Conservation (phyloP, 176 grass and related monocot genomes). For the Leersia perrieri region DNA sequence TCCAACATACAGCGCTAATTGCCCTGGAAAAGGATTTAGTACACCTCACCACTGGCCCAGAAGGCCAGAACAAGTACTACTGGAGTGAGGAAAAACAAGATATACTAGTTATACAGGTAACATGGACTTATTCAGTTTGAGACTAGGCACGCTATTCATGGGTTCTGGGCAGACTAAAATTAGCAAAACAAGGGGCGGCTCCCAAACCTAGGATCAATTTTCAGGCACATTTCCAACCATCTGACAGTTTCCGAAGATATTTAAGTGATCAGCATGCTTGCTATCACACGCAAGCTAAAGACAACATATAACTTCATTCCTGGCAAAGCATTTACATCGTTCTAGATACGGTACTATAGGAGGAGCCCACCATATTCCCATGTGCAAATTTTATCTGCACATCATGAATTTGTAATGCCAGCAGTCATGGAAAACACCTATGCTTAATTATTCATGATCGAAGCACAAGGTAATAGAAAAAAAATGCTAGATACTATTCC, state of each 20-base stretch:
- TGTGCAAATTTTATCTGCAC: neutral
- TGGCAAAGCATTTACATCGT: neutral
- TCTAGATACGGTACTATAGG: neutral
- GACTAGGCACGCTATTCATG: conserved; percentile 13
- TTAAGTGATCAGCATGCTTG: neutral
- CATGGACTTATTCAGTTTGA: neutral
- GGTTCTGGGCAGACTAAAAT: neutral
- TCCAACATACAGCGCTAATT: neutral
- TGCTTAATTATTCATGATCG: neutral
- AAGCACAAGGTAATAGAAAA: neutral
- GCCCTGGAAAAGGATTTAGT: no score
- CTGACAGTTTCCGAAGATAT: neutral
- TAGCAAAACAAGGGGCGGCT: neutral
- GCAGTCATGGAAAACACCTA: neutral
- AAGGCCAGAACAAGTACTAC: no score
- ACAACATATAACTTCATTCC: neutral
- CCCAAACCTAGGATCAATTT: neutral
- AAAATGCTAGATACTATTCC: neutral
- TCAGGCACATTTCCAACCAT: neutral
- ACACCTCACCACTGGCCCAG: no score
- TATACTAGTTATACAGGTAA: neutral
- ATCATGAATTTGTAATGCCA: neutral
- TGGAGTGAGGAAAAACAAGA: neutral
- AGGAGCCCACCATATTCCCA: neutral
- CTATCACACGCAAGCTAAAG: neutral